Evolutionary conservation across 805 yeast genomes (phyloP), one percentile per base, ranked within the genome.

Genomic region (Saturnispora mendoncae): DNA sequence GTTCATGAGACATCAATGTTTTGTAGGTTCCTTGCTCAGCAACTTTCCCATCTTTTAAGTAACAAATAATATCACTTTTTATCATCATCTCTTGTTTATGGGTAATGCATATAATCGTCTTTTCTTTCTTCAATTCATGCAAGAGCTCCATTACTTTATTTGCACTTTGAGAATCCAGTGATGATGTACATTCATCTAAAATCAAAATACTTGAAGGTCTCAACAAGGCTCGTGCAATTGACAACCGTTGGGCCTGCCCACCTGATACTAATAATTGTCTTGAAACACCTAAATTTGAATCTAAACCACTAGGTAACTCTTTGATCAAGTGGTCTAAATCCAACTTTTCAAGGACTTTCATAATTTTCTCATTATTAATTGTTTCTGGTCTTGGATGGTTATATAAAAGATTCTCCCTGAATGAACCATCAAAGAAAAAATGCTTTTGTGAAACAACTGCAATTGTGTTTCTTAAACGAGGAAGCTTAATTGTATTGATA

Each of bases 131-230:
- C 13, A 64, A 57, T 2, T 54, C 50, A 10, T 51, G 40, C 0
- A 90, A 64, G 44, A 84, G 49, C 1, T 67, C 53, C 13, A 68
- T 62, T n/a, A 92, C 71, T 2, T 57, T 53, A 6, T 54, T 50
- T 0, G 82, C 58, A 48, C 79, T 82, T 15, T 67, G 71, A 0
- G 79, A 67, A 56, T 92, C 98, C 37, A 92, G 64, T 0, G 95
- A 83, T 0, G 97, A 79, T 0, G 97, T 87, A 51, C 88, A 80
- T 56, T 92, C 98, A 60, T 92, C 98, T 37, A 92, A 59, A 5
- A 92, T 67, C n/a, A 78, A 66, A 8, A 78, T 49, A 24, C 65
- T 63, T 0, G 97, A 92, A 17, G 69, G 65, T 28, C 88, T 62
- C 4, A 88, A 44, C 3, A 92, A 47, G 0, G 95, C 92, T 38